Evolutionary conservation across 1,139 yeast species (phyloP), one percentile per base, ranked within the genome.

Genomic region (Pichia terricola): DNA sequence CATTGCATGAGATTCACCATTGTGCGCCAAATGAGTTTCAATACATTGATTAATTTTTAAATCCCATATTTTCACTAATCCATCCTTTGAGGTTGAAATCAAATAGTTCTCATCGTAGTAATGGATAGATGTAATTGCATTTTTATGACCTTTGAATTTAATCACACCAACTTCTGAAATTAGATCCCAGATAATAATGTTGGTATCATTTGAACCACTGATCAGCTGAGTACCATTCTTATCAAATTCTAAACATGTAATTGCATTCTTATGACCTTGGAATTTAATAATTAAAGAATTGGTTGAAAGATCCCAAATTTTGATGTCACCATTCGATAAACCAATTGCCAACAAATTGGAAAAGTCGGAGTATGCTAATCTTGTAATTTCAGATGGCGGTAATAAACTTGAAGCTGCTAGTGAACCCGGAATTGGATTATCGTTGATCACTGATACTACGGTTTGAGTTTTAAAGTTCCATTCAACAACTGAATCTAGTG

Each of bases 391-490:
- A 0, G 83, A 69, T 2, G 81, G 81, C 1, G 87, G 78, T 39
- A 67, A 67, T 16, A 74, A 65, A 0, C 83, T 69, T 22, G 79
- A 72, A 0, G 89, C 77, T 58, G 78, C 77, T 35, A 81, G 72
- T 1, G 94, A 79, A 34, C 94, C 94, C 1, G 86, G 84, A 4
- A 79, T 75, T 5, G 79, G 61, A 0, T 88, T 88, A 54, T 83
- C 94, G 38, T 74, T 64, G 35, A 86, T 67, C 45, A 72, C 67
- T 38, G 73, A 69, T 8, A 79, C 58, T 25, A 81, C 60, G 48
- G 84, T 91, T 35, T 95, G 95, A 0, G 96, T 87, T 61, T 89
- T 91, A 55, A 89, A 72, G 60, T 91, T 96, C 97, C 97, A 91
- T 34, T 84, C 70, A 35, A 85, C 66, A 34, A 91, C 78, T 53